A percentile compares a stretch with the other conserved stretches of the same genome.
Conservation (phyloP, 257 asterid species). For the Perilla frutescens region DNA sequence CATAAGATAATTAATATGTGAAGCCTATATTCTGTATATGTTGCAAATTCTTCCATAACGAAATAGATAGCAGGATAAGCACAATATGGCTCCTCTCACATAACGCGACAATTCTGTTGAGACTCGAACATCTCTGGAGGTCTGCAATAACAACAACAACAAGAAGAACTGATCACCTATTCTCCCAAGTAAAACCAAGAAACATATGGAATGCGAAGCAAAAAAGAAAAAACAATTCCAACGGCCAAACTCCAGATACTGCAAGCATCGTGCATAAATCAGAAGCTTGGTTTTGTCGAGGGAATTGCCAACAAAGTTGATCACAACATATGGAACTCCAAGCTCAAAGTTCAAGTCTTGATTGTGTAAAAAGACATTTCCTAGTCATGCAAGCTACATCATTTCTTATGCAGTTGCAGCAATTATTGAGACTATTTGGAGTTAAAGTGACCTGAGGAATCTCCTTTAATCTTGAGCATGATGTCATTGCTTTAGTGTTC, state of each 20-base stretch:
- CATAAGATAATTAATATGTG: not conserved
- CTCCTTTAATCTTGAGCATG: not conserved
- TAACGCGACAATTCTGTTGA: constrained; percentile 56
- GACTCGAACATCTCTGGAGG: constrained; percentile 84
- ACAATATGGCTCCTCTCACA: constrained; percentile 37
- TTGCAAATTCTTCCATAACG: not conserved
- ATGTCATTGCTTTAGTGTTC: not conserved
- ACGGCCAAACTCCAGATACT: not conserved
- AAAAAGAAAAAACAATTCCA: not conserved
- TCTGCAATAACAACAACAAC: constrained; percentile 52
- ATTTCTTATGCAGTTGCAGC: too few species aligned
- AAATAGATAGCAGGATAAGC: not conserved
- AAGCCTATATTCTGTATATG: constrained; percentile 7
- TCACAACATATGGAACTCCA: not conserved
- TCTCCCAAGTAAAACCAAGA: not conserved
- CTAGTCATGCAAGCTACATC: constrained; percentile 11
- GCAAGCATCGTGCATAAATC: not conserved
- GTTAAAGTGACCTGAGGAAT: not conserved
- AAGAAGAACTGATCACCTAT: constrained; percentile 14
- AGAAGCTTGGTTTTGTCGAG: too few species aligned
- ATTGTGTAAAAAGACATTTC: not conserved
- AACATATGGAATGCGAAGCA: not conserved
- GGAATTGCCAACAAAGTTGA: too few species aligned
- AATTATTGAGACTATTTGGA: not conserved
- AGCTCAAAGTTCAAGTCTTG: not conserved